Evolutionary conservation across 352 stramenopile genomes (phyloP).

Genomic region (Globisporangium recalcitrans): DNA sequence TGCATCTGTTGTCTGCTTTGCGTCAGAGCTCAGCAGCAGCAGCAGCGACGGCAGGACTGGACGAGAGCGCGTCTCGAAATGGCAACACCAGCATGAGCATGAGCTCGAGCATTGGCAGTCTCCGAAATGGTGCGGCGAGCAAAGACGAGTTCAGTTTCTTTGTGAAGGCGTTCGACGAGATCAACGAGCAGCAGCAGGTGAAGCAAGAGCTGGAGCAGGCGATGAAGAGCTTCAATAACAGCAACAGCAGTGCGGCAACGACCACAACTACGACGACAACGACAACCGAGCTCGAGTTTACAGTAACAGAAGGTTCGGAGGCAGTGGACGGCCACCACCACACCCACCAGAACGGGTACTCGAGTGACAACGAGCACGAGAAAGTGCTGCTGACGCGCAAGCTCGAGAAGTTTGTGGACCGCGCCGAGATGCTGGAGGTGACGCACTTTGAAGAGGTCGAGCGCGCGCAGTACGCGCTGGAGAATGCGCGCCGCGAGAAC

Average conservation of each 20-base stretch:
- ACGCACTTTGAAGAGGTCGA: constrained; percentile 73
- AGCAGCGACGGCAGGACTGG: neutral
- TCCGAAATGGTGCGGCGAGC: neutral
- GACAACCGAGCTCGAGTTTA: constrained; percentile 9
- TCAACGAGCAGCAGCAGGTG: constrained; percentile 47
- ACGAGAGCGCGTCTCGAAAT: constrained; percentile 12
- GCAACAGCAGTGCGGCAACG: constrained; percentile 19
- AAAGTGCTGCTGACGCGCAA: constrained; percentile 34
- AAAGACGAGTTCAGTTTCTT: constrained; percentile 73
- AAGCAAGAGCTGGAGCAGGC: constrained; percentile 41
- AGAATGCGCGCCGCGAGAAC: constrained; percentile 53
- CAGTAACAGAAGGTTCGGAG: neutral
- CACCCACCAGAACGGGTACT: neutral
- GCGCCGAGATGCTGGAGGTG: constrained; percentile 62
- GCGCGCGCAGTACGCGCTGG: constrained; percentile 59
- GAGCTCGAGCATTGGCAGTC: constrained; percentile 14
- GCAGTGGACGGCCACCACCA: neutral
- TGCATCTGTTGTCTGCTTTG: constrained; percentile 41
- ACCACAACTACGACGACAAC: constrained; percentile 20
- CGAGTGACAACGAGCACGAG: constrained; percentile 7
- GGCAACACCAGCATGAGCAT: constrained; percentile 36
- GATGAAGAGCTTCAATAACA: constrained; percentile 35
- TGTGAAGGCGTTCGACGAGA: constrained; percentile 60
- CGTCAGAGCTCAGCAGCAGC: constrained; percentile 27
- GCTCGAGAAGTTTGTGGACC: constrained; percentile 58